Percentiles rank a stretch among this genome's conserved stretches.
Conservation (phyloP, 768 basidiomycete genomes). For the Suillus luteus region DNA sequence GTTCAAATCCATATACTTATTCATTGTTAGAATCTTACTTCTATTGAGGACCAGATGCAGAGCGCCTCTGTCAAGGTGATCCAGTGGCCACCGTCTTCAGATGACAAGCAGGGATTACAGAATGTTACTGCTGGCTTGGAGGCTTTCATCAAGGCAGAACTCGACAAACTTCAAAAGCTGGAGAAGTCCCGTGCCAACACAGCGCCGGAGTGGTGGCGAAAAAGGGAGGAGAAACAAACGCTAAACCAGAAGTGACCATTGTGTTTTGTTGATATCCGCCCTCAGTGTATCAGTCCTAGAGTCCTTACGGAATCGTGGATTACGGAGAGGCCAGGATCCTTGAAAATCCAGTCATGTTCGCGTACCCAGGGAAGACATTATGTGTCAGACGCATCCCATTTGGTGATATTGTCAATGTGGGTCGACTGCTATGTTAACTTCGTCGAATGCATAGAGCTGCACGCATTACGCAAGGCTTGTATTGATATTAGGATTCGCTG, state of each 20-base stretch:
- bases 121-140: conserved; percentile 24
- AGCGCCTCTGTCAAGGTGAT: conserved; percentile 12
- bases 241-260: conserved; percentile 2
- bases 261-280: background rate
- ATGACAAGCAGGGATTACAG: conserved; percentile 13
- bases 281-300: background rate
- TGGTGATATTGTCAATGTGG: background rate
- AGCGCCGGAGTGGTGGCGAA: conserved; percentile 33
- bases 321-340: background rate
- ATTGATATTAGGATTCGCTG: no score
- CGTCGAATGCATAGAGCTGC: no score
- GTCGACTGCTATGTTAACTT: no score
- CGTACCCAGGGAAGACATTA: background rate
- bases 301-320: background rate
- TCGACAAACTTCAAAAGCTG: conserved; percentile 23
- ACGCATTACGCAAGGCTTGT: no score
- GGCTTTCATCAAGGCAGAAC: conserved; percentile 27
- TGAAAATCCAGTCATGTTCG: background rate
- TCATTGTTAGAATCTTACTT: conserved; percentile 20
- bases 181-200: conserved; percentile 25
- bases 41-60: conserved; percentile 18
- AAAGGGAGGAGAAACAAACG: conserved; percentile 30
- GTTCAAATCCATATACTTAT: background rate
- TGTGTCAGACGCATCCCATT: background rate
- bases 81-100: conserved; percentile 16